These are phyloP conservation scores for Cyathus pygmaeus DNA, from an alignment of 1,284 basidiomycete genomes.

Conservation along the genomic window DNA sequence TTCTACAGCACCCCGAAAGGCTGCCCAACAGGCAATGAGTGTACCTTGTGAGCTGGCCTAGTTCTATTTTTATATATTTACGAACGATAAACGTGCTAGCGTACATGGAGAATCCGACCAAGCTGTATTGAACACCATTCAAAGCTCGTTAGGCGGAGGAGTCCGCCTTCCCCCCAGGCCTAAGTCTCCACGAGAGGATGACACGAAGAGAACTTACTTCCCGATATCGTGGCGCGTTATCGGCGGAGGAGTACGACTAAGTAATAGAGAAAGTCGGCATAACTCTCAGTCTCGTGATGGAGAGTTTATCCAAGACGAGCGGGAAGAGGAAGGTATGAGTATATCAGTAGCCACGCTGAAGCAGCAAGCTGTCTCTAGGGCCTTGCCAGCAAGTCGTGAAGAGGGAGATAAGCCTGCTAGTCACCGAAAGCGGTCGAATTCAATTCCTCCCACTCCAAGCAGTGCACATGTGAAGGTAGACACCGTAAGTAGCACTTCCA, in stretches of 20 bases:
- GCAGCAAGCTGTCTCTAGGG: too few relatives aligned
- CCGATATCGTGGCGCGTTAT: conserved; percentile 63
- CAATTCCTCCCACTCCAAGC: conserved; percentile 51
- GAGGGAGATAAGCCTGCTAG: conserved; percentile 13
- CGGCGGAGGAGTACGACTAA: conserved; percentile 59
- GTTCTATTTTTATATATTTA: conserved; percentile 5
- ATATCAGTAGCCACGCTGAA: too few relatives aligned
- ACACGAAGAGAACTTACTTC: conserved; percentile 55
- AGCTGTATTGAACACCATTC: too few relatives aligned
- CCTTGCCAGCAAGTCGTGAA: conserved; percentile 16
- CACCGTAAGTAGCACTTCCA: conserved; percentile 30
- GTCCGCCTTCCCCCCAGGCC: conserved; percentile 6
- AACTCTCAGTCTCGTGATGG: not conserved
- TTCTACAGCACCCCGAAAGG: conserved; percentile 59
- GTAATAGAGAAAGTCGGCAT: conserved; percentile 25
- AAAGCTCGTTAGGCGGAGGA: not conserved
- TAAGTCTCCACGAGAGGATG: conserved; percentile 39
- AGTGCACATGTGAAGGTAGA: conserved; percentile 44
- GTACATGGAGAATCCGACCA: conserved; percentile 44
- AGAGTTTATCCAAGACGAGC: not conserved
- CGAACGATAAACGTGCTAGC: conserved; percentile 27
- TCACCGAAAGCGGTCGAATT: conserved; percentile 48
- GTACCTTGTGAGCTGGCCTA: conserved; percentile 70
- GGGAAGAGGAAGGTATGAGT: too few relatives aligned
- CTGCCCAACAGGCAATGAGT: conserved; percentile 69